phyloP scores from a whole-genome alignment of 139 green algal genomes.

The Closterium sp. region DNA sequence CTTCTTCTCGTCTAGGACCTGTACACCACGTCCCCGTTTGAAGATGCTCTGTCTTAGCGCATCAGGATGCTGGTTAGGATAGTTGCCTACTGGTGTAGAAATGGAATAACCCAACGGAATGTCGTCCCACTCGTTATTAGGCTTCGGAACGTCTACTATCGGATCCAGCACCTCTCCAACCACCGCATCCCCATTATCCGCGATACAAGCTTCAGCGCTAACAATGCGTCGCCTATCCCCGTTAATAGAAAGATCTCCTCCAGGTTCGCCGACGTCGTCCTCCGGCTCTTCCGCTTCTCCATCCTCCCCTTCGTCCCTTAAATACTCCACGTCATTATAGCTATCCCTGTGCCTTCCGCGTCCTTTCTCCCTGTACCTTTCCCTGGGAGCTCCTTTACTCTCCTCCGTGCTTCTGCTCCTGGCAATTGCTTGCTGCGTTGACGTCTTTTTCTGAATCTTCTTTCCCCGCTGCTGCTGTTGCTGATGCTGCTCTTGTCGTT shows the following conservation, averaged over 20 bases:
- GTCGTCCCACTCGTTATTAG: neutral
- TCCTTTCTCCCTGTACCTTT: neutral
- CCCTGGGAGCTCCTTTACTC: neutral
- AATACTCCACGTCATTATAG: neutral
- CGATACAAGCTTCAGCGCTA: neutral
- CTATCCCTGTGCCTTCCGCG: neutral
- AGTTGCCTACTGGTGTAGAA: neutral
- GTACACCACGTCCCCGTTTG: neutral
- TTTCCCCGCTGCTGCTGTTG: neutral
- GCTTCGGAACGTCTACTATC: neutral
- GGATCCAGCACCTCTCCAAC: neutral
- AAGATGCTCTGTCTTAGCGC: neutral
- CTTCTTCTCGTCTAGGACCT: neutral
- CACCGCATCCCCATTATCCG: neutral
- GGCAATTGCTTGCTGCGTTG: neutral
- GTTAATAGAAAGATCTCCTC: neutral
- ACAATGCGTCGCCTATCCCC: neutral
- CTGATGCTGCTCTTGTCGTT: neutral
- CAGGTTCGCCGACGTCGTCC: neutral
- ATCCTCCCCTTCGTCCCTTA: neutral
- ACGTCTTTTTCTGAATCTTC: neutral
- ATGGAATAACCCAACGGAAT: neutral
- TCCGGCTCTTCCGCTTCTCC: neutral
- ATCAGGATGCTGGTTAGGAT: neutral
- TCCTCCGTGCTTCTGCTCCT: neutral